A percentile compares a stretch with the other conserved stretches of the same genome.
Evolutionary conservation across 345 rosid genomes (phyloP).

Genomic region (Conringia planisiliqua): DNA sequence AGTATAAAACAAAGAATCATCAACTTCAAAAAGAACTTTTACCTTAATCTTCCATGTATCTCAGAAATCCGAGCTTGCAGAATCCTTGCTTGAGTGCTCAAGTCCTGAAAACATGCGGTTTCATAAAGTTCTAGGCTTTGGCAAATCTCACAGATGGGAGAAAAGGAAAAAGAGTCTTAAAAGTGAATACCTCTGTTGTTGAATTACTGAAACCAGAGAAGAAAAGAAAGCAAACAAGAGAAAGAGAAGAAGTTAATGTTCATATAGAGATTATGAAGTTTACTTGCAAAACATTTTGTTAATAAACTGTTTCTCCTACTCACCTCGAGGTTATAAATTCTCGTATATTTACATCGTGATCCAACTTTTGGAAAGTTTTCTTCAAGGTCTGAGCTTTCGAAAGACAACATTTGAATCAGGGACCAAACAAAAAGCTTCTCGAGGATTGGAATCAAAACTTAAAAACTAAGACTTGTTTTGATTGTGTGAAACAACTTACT

Average conservation of each 20-base stretch:
- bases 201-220: constrained; percentile 53
- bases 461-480: not conserved
- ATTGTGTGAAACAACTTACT: constrained; percentile 50
- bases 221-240: constrained; percentile 24
- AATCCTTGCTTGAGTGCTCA: constrained; percentile 52
- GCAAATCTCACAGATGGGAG: not conserved
- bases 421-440: constrained; percentile 3
- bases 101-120: constrained; percentile 42
- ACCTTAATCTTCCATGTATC: constrained; percentile 75
- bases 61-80: constrained; percentile 61
- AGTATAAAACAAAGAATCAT: not conserved
- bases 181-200: constrained; percentile 59
- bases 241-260: not conserved
- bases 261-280: not conserved
- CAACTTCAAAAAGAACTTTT: constrained; percentile 11
- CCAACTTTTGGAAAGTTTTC: constrained; percentile 91
- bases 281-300: not conserved
- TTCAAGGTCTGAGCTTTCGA: constrained; percentile 64
- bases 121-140: constrained; percentile 11
- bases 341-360: constrained; percentile 78
- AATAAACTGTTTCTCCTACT: not conserved
- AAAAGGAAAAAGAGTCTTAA: not conserved
- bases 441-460: not conserved
- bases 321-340: constrained; percentile 71
- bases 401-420: constrained; percentile 27